Percentiles rank a stretch among this genome's conserved stretches.
phyloP scores from a whole-genome alignment of 805 yeast genomes.

The Tetrapisispora iriomotensis region DNA sequence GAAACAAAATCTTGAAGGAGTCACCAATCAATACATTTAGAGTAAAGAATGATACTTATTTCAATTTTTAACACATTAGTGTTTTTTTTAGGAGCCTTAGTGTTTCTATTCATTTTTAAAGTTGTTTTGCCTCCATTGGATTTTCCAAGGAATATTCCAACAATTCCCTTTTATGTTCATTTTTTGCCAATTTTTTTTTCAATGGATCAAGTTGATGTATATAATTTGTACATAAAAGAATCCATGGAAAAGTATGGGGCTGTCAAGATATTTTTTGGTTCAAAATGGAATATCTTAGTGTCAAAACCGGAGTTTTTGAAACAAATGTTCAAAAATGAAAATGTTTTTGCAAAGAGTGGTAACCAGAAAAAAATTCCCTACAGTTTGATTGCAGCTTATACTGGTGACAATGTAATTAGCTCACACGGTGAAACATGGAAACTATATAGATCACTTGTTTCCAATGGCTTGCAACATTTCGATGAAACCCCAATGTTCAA shows the following conservation, averaged over 20 bases:
- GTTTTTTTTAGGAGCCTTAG: not conserved
- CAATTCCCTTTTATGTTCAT: slow-evolving; percentile 51
- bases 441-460: slow-evolving; percentile 35
- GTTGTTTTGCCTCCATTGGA: slow-evolving; percentile 37
- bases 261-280: slow-evolving; percentile 49
- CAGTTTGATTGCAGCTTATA: slow-evolving; percentile 43
- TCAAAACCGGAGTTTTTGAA: slow-evolving; percentile 38
- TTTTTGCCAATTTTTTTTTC: slow-evolving; percentile 36
- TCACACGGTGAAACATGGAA: slow-evolving; percentile 48
- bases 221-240: slow-evolving; percentile 33
- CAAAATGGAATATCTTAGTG: slow-evolving; percentile 51
- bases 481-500: slow-evolving; percentile 29
- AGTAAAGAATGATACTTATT: no score
- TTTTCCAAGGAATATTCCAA: slow-evolving; percentile 46
- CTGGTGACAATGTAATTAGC: slow-evolving; percentile 53
- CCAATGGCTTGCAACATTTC: slow-evolving; percentile 43
- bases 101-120: slow-evolving; percentile 4
- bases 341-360: slow-evolving; percentile 47
- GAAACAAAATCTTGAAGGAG: no score
- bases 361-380: slow-evolving; percentile 50
- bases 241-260: slow-evolving; percentile 46
- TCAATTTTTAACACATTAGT: not conserved
- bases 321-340: slow-evolving; percentile 40
- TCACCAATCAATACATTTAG: no score
- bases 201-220: slow-evolving; percentile 42